A percentile compares a stretch with the other conserved stretches of the same genome.
Evolutionary conservation across 2,329 filamentous ascomycete genomes (phyloP).

Genomic region (Endoconidiophora polonica): DNA sequence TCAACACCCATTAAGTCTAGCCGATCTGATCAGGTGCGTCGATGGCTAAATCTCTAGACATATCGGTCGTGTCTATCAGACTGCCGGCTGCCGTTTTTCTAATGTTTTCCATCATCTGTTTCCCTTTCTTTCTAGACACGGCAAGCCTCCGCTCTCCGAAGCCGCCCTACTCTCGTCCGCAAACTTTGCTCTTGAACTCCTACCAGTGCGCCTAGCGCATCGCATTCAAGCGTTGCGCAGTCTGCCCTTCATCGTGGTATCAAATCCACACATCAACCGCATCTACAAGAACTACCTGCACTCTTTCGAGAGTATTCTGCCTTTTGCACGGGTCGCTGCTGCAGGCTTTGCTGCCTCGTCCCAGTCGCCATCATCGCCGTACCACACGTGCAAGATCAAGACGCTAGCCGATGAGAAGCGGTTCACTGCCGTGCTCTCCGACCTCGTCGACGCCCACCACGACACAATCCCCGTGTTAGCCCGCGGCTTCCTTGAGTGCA

Average conservation of each 20-base stretch:
- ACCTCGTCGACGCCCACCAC: conserved; percentile 85
- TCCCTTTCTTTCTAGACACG: conserved; percentile 33
- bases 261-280: conserved; percentile 84
- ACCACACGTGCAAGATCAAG: conserved; percentile 29
- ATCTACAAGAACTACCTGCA: conserved; percentile 97
- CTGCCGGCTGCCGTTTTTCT: neutral
- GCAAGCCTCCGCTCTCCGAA: conserved; percentile 68
- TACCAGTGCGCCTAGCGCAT: conserved; percentile 82
- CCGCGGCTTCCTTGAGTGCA: conserved; percentile 79
- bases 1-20: conserved; percentile 66
- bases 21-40: conserved; percentile 69
- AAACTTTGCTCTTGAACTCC: conserved; percentile 85
- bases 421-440: conserved; percentile 84
- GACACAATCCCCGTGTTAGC: conserved; percentile 91
- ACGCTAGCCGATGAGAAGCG: conserved; percentile 51
- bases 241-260: conserved; percentile 91
- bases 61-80: neutral
- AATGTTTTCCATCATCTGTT: neutral
- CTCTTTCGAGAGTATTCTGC: conserved; percentile 75
- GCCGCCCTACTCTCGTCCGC: conserved; percentile 73
- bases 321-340: conserved; percentile 44
- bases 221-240: conserved; percentile 87
- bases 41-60: neutral
- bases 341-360: conserved; percentile 8
- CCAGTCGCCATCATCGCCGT: conserved; percentile 12